Evolutionary conservation across 2,329 filamentous ascomycete genomes (phyloP).

Genomic region (Tolypocladium amazonense): DNA sequence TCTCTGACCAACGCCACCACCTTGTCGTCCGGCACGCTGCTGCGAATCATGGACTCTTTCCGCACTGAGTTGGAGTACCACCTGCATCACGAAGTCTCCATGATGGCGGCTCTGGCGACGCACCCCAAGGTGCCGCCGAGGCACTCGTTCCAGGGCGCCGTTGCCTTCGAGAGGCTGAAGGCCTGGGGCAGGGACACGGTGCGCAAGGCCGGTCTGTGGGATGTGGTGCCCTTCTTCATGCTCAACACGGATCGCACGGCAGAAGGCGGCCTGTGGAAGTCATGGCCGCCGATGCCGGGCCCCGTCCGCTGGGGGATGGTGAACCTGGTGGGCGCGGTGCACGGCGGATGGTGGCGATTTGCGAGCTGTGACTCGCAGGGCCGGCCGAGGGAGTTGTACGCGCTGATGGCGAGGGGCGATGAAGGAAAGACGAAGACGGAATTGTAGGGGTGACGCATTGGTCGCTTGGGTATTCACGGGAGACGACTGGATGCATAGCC

Average conservation of each 20-base stretch:
- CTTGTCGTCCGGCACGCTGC: conserved; percentile 33
- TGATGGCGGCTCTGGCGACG: conserved; percentile 36
- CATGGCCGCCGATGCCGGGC: conserved; percentile 55
- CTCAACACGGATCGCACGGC: conserved; percentile 49
- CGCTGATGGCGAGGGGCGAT: conserved; percentile 18
- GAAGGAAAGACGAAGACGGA: conserved; percentile 1
- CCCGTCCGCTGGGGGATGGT: conserved; percentile 49
- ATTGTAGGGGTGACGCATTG: conserved; percentile 1
- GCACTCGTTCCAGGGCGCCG: conserved; percentile 31
- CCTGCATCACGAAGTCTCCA: conserved; percentile 44
- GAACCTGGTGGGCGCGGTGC: conserved; percentile 45
- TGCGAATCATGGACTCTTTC: conserved; percentile 39
- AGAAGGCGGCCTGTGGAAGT: conserved; percentile 49
- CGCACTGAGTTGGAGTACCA: conserved; percentile 39
- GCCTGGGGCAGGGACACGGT: conserved; percentile 53
- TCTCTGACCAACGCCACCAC: conserved; percentile 27
- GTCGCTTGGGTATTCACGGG: background rate
- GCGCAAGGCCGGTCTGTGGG: conserved; percentile 46
- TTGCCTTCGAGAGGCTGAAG: conserved; percentile 42
- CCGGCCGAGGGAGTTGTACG: conserved; percentile 41
- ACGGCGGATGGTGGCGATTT: conserved; percentile 54
- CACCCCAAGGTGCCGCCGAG: conserved; percentile 40
- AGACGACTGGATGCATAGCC: background rate
- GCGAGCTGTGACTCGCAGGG: conserved; percentile 47
- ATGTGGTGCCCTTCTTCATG: conserved; percentile 55